Evolutionary conservation across 108 stramenopile species (phyloP).

Genomic region (Cyclotella cryptica): DNA sequence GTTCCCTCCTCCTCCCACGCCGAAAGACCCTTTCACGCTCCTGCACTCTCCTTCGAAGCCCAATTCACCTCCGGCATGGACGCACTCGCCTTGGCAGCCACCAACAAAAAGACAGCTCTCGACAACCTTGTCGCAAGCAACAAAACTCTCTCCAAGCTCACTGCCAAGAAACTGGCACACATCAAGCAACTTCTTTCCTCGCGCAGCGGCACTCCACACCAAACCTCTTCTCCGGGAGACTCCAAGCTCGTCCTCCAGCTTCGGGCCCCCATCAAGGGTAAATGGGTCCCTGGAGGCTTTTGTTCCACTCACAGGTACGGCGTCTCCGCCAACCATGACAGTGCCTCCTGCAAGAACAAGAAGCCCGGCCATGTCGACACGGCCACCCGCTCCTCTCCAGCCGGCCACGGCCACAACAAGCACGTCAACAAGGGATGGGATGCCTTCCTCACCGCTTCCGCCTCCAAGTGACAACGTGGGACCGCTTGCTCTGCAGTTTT

Average conservation of each 20-base stretch:
- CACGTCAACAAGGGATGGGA: neutral
- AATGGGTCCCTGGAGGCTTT: constrained; percentile 2
- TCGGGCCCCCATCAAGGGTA: neutral
- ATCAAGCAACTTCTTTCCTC: neutral
- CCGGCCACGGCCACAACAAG: neutral
- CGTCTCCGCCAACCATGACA: neutral
- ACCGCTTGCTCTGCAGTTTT: neutral
- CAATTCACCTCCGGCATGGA: neutral
- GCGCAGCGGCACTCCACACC: neutral
- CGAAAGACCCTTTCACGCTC: neutral
- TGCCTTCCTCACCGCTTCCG: neutral
- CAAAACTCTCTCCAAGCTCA: constrained; percentile 3
- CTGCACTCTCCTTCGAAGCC: neutral
- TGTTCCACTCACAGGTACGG: neutral
- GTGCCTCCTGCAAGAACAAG: constrained; percentile 11
- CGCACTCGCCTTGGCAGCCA: neutral
- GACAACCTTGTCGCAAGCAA: constrained; percentile 2
- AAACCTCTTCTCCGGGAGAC: neutral
- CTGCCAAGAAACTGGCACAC: neutral
- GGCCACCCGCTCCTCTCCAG: neutral
- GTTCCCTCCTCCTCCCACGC: neutral
- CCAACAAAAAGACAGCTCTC: neutral
- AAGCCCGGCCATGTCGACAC: constrained; percentile 4
- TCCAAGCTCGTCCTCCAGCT: neutral
- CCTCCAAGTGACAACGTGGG: neutral